Conservation (phyloP, 208 protist species). For the Trypanosomatidae sp. region DNA sequence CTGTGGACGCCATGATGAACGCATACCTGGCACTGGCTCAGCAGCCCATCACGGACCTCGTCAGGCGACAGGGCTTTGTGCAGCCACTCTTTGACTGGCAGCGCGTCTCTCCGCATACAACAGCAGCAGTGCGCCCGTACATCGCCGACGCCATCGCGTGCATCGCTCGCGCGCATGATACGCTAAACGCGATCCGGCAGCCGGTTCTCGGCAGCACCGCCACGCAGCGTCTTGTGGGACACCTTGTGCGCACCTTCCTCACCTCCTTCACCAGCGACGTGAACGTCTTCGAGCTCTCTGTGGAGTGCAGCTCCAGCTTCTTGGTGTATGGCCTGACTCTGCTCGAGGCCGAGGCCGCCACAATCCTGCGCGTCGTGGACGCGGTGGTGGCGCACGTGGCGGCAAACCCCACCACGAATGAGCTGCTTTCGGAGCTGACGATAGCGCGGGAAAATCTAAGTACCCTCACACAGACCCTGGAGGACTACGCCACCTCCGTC, state of each 20-base stretch:
- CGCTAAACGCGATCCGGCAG: slow-evolving; percentile 69
- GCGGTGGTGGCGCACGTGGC: slow-evolving; percentile 39
- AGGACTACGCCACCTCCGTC: slow-evolving; percentile 25
- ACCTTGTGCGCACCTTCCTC: slow-evolving; percentile 66
- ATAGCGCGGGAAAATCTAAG: slow-evolving; percentile 11
- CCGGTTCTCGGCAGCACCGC: slow-evolving; percentile 68
- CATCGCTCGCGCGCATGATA: slow-evolving; percentile 73
- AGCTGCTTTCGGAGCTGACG: slow-evolving; percentile 28
- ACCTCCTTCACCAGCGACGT: slow-evolving; percentile 62
- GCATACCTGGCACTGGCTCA: slow-evolving; percentile 69
- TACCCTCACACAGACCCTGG: slow-evolving; percentile 24
- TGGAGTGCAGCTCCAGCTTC: slow-evolving; percentile 77
- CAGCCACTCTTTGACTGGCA: slow-evolving; percentile 85
- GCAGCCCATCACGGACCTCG: slow-evolving; percentile 70
- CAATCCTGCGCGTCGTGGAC: slow-evolving; percentile 56
- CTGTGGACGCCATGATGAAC: slow-evolving; percentile 77
- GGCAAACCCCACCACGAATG: slow-evolving; percentile 27
- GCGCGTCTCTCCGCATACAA: slow-evolving; percentile 53
- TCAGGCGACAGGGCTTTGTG: slow-evolving; percentile 64
- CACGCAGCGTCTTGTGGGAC: slow-evolving; percentile 73
- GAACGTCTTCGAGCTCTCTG: slow-evolving; percentile 81
- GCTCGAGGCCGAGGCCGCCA: slow-evolving; percentile 75
- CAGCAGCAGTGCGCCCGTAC: slow-evolving; percentile 78
- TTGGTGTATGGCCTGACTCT: slow-evolving; percentile 64
- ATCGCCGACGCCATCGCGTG: slow-evolving; percentile 64